Evolutionary conservation across 257 asterid genomes (phyloP), one percentile per base, ranked within the genome.

Genomic region (Primulina tabacum): DNA sequence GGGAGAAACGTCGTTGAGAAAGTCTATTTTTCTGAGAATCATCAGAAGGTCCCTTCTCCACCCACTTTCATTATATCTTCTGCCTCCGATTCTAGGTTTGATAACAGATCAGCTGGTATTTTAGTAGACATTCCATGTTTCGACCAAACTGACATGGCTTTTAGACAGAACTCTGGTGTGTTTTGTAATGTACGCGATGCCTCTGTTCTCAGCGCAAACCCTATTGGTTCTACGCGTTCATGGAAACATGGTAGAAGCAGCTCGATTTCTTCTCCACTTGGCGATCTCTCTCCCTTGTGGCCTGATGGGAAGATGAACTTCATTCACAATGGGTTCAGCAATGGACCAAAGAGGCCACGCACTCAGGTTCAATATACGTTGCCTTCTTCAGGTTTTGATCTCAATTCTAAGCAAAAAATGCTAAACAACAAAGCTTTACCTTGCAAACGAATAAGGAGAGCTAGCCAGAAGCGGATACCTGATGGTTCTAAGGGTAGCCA

Each of bases 331-430:
- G 96, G 87, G 60, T 90, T 94, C 68, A 78, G 89, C 67, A 82
- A 72, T 74, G 96, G 97, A 65, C 97, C 97, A 5, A 94, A 88
- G 85, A 91, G 79, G 84, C 99, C 95, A 70, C 88, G 98, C 38
- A 91, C 98, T 47, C 96, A 85, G 73, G 98, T 94, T 65, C 96
- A 83, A 56, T 94, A 94, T 83, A 81, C 93, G 62, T 62, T 89
- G 83, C 97, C 99, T 75, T 81, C 69, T 32, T 89, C 82, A 73
- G 90, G 87, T 75, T 71, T 67, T 70, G 93, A 86, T 74, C 47
- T 75, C 63, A 75, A 77, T 70, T 81, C 81, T 38, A 84, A 73
- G 80, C 92, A 79, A 62, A 87, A 83, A 80, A 73, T 35, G 29
- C 86, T 82, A 34, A 88, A 76, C 81, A 82, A 77, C 72, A 83